Conservation (phyloP, 2,329 filamentous ascomycete species). For the Epichloe uncinata region DNA sequence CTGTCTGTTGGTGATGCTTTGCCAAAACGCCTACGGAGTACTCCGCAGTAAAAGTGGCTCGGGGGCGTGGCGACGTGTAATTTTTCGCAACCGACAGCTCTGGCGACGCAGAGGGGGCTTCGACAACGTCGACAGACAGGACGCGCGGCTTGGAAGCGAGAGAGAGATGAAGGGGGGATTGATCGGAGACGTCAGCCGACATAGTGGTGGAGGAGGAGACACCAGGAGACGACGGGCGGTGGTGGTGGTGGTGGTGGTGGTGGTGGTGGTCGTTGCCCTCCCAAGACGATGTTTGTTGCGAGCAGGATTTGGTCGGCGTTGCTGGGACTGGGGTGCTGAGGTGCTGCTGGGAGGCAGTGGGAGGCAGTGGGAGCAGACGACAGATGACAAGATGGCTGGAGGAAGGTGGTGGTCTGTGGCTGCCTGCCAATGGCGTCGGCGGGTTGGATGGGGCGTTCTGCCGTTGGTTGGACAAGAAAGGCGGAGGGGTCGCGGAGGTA, state of each 20-base stretch:
- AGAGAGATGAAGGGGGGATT: not conserved
- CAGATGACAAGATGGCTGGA: not conserved
- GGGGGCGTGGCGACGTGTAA: not conserved
- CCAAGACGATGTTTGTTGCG: not conserved
- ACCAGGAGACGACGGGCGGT: not conserved
- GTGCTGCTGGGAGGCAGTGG: not conserved
- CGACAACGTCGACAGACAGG: not conserved
- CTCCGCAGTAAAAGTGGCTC: not conserved
- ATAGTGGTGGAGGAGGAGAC: slow-evolving; percentile 1
- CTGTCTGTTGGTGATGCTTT: slow-evolving; percentile 1
- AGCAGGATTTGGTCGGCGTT: not conserved
- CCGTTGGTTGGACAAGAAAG: not conserved
- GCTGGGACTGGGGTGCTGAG: not conserved
- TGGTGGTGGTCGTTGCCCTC: not conserved
- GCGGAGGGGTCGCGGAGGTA: not conserved
- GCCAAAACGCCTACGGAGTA: not conserved
- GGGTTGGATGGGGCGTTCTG: not conserved
- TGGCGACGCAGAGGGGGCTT: not conserved
- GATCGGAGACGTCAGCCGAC: slow-evolving; percentile 6
- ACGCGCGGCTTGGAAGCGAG: not conserved
- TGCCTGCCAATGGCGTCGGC: slow-evolving; percentile 1
- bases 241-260: not conserved
- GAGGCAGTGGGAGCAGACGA: not conserved
- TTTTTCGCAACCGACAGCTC: not conserved
- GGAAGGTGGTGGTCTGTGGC: not conserved